Evolutionary conservation across 2,329 filamentous ascomycete species (phyloP).

Genomic region (Stachybotrys chartarum): DNA sequence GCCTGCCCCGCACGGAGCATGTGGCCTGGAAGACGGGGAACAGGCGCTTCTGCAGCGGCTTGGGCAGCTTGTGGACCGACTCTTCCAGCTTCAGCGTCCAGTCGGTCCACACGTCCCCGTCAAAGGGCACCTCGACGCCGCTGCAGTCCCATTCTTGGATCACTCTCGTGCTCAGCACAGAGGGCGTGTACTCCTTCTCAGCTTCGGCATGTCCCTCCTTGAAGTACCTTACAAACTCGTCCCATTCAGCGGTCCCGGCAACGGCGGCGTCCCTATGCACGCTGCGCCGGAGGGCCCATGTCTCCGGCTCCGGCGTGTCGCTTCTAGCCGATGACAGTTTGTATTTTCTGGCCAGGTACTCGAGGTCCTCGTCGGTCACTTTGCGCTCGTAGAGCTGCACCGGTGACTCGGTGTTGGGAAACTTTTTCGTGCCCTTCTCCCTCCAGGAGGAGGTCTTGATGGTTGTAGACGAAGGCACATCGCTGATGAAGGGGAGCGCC

Average conservation of each 20-base stretch:
- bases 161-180: slow-evolving; percentile 24
- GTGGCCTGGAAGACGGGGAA: slow-evolving; percentile 62
- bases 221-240: slow-evolving; percentile 55
- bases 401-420: slow-evolving; percentile 37
- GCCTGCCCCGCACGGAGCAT: slow-evolving; percentile 26
- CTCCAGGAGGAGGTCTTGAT: slow-evolving; percentile 35
- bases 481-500: slow-evolving; percentile 50
- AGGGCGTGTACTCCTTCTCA: slow-evolving; percentile 32
- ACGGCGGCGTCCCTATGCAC: slow-evolving; percentile 47
- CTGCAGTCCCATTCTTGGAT: slow-evolving; percentile 38
- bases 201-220: slow-evolving; percentile 38
- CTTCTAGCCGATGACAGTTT: slow-evolving; percentile 3
- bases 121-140: slow-evolving; percentile 29
- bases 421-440: slow-evolving; percentile 40
- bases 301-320: slow-evolving; percentile 32
- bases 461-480: slow-evolving; percentile 34
- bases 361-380: slow-evolving; percentile 36
- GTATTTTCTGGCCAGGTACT: slow-evolving; percentile 25
- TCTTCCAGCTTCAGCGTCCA: slow-evolving; percentile 50
- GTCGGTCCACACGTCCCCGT: slow-evolving; percentile 34
- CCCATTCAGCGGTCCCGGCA: slow-evolving; percentile 51
- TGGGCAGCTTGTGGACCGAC: slow-evolving; percentile 57
- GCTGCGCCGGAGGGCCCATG: slow-evolving; percentile 59
- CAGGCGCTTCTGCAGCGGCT: slow-evolving; percentile 53
- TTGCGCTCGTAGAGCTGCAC: slow-evolving; percentile 48